A percentile compares a stretch with the other conserved stretches of the same genome.
phyloP scores from a whole-genome alignment of 169 alveolate genomes.

The Plasmodium adleri region DNA sequence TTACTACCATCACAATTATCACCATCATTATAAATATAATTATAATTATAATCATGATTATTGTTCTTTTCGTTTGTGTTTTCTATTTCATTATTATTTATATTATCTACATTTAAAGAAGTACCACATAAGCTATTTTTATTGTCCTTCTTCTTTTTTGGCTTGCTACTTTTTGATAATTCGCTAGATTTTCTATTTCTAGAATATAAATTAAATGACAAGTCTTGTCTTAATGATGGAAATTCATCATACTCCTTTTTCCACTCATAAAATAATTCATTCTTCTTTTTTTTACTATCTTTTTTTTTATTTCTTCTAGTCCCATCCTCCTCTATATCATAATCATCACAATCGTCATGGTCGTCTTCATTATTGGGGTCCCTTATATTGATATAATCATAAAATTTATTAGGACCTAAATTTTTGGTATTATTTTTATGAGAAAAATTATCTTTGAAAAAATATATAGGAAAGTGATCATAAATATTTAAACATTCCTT shows the following conservation, averaged over 20 bases:
- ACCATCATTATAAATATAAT: neutral
- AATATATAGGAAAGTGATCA: conserved; percentile 70
- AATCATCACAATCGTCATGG: neutral
- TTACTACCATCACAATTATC: neutral
- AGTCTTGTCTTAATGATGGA: conserved; percentile 13
- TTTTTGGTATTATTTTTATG: neutral
- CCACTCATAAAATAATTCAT: conserved; percentile 1
- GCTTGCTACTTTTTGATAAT: conserved; percentile 8
- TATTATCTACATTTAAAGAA: neutral
- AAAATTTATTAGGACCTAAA: neutral
- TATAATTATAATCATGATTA: conserved; percentile 14
- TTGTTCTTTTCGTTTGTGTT: conserved; percentile 2
- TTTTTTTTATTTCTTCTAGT: neutral
- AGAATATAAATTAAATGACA: neutral
- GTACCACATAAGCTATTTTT: neutral
- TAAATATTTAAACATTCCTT: conserved; percentile 63
- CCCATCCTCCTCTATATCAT: neutral
- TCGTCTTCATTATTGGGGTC: conserved; percentile 12
- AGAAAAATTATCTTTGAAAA: conserved; percentile 35
- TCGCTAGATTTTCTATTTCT: neutral
- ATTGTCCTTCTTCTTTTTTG: too few species aligned
- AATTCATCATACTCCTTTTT: conserved; percentile 1
- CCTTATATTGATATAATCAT: conserved; percentile 51
- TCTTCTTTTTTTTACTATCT: neutral
- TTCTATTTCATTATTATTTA: conserved; percentile 31